Conservation (phyloP, 2,329 filamentous ascomycete genomes). For the Arthrobotrys megalospora region DNA sequence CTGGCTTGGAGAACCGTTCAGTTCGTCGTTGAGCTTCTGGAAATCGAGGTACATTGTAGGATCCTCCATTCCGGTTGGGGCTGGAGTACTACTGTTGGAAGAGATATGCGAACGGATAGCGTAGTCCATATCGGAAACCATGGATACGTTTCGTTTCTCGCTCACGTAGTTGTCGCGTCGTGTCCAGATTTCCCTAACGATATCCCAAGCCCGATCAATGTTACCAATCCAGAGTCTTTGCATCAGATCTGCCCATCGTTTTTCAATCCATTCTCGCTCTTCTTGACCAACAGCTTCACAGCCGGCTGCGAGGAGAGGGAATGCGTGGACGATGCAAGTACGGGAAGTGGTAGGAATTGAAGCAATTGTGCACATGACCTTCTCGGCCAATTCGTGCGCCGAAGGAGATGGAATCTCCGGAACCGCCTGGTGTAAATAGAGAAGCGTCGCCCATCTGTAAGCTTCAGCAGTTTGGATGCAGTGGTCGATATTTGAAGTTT, state of each 20-base stretch:
- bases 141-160: conserved; percentile 40
- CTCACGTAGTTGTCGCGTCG: conserved; percentile 72
- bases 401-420: conserved; percentile 77
- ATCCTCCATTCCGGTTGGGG: conserved; percentile 52
- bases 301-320: conserved; percentile 77
- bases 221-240: conserved; percentile 77
- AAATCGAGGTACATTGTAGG: conserved; percentile 60
- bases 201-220: conserved; percentile 76
- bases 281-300: conserved; percentile 75
- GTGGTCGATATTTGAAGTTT: conserved; percentile 74
- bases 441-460: conserved; percentile 77
- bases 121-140: conserved; percentile 68
- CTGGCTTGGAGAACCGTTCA: conserved; percentile 42
- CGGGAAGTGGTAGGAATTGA: conserved; percentile 76
- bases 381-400: conserved; percentile 74
- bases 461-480: conserved; percentile 76
- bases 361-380: conserved; percentile 75
- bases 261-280: conserved; percentile 76
- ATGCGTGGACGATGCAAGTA: conserved; percentile 79
- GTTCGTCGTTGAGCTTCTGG: conserved; percentile 54
- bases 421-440: conserved; percentile 78
- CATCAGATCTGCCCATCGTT: conserved; percentile 76
- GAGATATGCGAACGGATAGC: conserved; percentile 64
- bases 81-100: conserved; percentile 53
- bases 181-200: conserved; percentile 78